Evolutionary conservation across 78 protist genomes (phyloP).

Genomic region (Isochrysis galbana): DNA sequence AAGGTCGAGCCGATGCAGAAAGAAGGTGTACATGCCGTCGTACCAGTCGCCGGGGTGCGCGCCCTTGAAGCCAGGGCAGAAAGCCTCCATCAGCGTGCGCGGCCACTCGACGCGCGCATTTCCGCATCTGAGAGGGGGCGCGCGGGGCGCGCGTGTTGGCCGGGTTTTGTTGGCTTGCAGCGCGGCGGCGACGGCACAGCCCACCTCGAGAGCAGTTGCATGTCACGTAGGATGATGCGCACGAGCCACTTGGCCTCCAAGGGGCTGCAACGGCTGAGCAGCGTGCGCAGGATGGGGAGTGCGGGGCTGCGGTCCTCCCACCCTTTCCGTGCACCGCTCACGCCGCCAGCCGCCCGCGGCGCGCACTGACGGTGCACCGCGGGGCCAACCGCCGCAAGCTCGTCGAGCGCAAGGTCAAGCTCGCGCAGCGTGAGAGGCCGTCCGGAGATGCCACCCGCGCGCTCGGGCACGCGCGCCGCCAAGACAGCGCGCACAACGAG

Average conservation of each 20-base stretch:
- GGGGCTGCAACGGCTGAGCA: not conserved
- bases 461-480: not conserved
- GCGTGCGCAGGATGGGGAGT: not conserved
- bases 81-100: not conserved
- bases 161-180: no score
- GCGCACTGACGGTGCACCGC: not conserved
- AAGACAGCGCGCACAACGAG: not conserved
- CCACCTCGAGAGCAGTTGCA: not conserved
- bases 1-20: not conserved
- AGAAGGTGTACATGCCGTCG: not conserved
- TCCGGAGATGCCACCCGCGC: not conserved
- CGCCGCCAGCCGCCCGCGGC: not conserved
- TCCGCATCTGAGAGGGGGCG: no score
- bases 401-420: not conserved
- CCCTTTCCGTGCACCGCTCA: no score
- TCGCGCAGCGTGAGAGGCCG: not conserved
- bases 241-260: not conserved
- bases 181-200: no score
- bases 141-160: no score
- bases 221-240: not conserved
- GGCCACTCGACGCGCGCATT: not conserved
- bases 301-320: no score
- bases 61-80: not conserved
- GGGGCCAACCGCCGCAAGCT: not conserved
- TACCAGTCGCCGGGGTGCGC: not conserved